A percentile compares a stretch with the other conserved stretches of the same genome.
These are phyloP conservation scores for Handroanthus guayacan DNA, from an alignment of 257 asterid species.

Conservation along the genomic window DNA sequence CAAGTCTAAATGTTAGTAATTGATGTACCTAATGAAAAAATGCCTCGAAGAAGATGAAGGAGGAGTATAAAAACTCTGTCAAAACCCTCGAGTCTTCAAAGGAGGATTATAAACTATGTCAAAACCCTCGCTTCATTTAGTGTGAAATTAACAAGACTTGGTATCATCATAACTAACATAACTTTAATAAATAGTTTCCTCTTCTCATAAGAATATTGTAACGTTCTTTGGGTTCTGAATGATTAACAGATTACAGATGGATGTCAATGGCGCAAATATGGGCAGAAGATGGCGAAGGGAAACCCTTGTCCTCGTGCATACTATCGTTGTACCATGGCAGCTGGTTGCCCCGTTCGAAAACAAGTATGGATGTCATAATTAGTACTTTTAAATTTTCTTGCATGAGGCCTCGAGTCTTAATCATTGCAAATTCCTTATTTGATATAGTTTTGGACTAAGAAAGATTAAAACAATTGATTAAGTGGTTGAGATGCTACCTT, in stretches of 20 bases:
- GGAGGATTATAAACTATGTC: no score
- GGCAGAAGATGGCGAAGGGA: conserved; percentile 95
- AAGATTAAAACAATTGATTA: no score
- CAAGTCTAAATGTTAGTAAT: no score
- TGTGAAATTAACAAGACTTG: no score
- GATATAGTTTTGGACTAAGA: neutral
- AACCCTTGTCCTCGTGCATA: conserved; percentile 94
- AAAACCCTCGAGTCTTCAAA: no score
- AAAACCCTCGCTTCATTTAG: no score
- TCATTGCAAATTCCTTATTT: neutral
- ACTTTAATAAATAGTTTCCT: neutral
- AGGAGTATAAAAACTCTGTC: no score
- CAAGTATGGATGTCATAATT: conserved; percentile 54
- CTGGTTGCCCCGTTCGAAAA: conserved; percentile 84
- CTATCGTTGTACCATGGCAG: conserved; percentile 90
- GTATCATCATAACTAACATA: no score
- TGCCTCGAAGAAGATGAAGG: no score
- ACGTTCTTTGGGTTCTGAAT: neutral
- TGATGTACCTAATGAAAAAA: no score
- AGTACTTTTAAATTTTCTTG: neutral
- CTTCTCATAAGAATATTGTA: neutral
- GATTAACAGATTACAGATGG: conserved; percentile 73
- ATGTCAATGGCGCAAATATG: conserved; percentile 93
- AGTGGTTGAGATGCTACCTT: no score
- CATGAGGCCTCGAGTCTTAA: neutral